Evolutionary conservation across 208 protist species (phyloP).

Genomic region (Lotmaria passim): DNA sequence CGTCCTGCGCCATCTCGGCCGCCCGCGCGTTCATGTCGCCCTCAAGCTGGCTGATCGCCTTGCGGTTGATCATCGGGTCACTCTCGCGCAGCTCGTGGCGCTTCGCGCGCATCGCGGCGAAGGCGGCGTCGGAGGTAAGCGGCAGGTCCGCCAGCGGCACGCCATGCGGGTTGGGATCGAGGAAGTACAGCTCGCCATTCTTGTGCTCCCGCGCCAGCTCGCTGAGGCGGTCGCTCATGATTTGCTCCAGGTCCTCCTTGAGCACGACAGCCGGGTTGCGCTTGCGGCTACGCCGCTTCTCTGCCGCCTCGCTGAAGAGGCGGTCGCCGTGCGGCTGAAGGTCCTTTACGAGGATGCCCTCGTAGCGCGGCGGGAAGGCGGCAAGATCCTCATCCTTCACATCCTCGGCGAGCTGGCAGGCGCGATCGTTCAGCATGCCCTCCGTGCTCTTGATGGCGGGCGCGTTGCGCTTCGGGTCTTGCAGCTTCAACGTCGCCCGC

Average conservation of each 20-base stretch:
- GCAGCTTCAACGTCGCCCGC: conserved; percentile 49
- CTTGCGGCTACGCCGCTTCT: conserved; percentile 48
- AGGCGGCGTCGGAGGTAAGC: conserved; percentile 50
- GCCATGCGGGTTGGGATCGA: conserved; percentile 53
- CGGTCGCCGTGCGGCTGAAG: conserved; percentile 66
- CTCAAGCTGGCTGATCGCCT: conserved; percentile 56
- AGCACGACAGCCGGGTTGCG: conserved; percentile 32
- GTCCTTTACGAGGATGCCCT: conserved; percentile 57
- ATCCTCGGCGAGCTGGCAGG: conserved; percentile 54
- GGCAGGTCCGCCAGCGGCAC: conserved; percentile 40
- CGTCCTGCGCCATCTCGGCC: conserved; percentile 42
- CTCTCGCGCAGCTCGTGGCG: conserved; percentile 51
- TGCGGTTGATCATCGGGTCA: conserved; percentile 60
- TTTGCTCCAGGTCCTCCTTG: conserved; percentile 55
- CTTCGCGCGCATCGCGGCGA: conserved; percentile 50
- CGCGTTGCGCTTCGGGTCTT: conserved; percentile 40
- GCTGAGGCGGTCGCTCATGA: conserved; percentile 66
- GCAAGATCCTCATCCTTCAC: conserved; percentile 68
- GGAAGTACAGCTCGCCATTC: conserved; percentile 82
- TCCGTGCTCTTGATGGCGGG: conserved; percentile 44
- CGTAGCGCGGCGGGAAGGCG: conserved; percentile 51
- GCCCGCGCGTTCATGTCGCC: conserved; percentile 61
- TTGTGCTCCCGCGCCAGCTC: conserved; percentile 70
- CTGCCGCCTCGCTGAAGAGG: conserved; percentile 63
- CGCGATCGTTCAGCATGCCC: conserved; percentile 74